Evolutionary conservation across 1,139 yeast genomes (phyloP), one percentile per base, ranked within the genome.

Genomic region (Taphrina wiesneri): DNA sequence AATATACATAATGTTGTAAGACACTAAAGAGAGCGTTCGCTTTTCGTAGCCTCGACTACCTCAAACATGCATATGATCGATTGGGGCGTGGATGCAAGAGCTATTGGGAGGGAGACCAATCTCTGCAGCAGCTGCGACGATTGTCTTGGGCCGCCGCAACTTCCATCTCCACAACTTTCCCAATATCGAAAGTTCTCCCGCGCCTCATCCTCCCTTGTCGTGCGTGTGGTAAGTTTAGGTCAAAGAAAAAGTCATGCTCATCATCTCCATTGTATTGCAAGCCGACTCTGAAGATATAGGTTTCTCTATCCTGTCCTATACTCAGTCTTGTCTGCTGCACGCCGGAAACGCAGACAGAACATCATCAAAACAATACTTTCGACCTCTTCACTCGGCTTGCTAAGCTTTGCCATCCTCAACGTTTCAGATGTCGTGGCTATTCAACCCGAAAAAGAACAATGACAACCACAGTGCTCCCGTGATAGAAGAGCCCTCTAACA

Each of bases 381-480:
- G n/a, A n/a, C 13, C 19, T 39, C n/a, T 7, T n/a, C 19, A n/a
- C 19, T n/a, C 19, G 43, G 19, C 43, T n/a, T 13, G 7, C n/a
- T n/a, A n/a, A 39, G 43, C 43, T 13, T 39, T 19, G n/a, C 43
- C 19, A 39, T n/a, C 43, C 13, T n/a, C n/a, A 39, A 13, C 43
- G 5, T 6, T 9, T 11, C 7, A 23, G 21, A 54, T 54, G 59
- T 54, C 59, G 11, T 54, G 59, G 59, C 59, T 54, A 17, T 54
- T 54, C 59, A 54, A 54, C 36, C 59, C 59, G 13, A 30, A 52
- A 25, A 54, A 54, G 49, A 54, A 32, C 49, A 54, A 39, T 34
- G 34, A 54, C 36, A n/a, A 21, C 17, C 11, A 45, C 1, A 30
- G 13, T 28, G 15, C 34, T 6, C 54, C 21, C 25, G 19, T 36